Conservation (phyloP, 2,329 filamentous ascomycete genomes). For the Colletotrichum euphorbiae region DNA sequence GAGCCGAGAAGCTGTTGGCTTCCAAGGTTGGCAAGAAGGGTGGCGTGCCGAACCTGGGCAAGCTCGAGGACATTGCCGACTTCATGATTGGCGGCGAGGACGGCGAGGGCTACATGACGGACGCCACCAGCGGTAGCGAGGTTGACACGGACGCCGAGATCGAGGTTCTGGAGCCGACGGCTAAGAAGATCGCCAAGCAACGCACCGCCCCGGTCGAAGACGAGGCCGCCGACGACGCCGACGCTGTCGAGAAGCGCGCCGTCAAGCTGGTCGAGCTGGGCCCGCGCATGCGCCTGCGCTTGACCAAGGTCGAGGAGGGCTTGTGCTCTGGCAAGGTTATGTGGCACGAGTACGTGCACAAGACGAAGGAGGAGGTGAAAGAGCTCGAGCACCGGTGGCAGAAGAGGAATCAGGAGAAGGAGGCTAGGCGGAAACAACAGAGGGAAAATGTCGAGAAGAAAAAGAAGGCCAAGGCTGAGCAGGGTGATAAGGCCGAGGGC, state of each 20-base stretch:
- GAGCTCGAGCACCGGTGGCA: slow-evolving; percentile 88
- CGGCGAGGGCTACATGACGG: slow-evolving; percentile 86
- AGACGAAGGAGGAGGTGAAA: slow-evolving; percentile 81
- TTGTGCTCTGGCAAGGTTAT: slow-evolving; percentile 89
- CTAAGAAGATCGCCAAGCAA: slow-evolving; percentile 67
- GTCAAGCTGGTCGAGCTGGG: slow-evolving; percentile 94
- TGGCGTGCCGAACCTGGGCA: slow-evolving; percentile 87
- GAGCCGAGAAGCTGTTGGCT: slow-evolving; percentile 81
- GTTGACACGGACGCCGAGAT: slow-evolving; percentile 95
- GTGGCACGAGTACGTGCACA: slow-evolving; percentile 97
- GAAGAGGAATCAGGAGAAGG: slow-evolving; percentile 81
- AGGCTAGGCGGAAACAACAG: slow-evolving; percentile 82
- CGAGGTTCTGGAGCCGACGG: slow-evolving; percentile 77
- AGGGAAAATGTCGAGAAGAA: slow-evolving; percentile 93
- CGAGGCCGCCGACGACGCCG: slow-evolving; percentile 59
- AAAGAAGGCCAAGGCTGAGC: slow-evolving; percentile 63
- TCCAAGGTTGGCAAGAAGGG: slow-evolving; percentile 73
- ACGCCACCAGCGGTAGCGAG: slow-evolving; percentile 87
- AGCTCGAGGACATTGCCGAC: slow-evolving; percentile 92
- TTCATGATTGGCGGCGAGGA: slow-evolving; percentile 88
- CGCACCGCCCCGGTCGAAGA: slow-evolving; percentile 60
- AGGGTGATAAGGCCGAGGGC: slow-evolving; percentile 47
- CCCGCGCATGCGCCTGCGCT: slow-evolving; percentile 85
- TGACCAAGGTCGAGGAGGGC: slow-evolving; percentile 97
- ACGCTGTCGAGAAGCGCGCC: slow-evolving; percentile 82